Conservation (phyloP, 352 stramenopile species). For the Phytophthora ohioensis region DNA sequence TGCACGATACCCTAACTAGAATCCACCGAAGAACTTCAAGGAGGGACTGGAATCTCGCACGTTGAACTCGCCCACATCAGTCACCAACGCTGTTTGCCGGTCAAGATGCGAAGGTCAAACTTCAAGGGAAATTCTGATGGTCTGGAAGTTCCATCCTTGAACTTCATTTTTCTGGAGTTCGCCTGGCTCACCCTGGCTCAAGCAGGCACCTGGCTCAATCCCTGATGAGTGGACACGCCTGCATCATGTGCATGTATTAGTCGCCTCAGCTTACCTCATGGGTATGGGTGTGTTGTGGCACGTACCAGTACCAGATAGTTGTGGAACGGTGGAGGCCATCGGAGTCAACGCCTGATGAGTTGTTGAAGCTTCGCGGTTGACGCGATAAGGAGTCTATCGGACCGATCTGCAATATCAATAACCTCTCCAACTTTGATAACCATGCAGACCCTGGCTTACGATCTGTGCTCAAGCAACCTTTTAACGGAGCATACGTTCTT, state of each 20-base stretch:
- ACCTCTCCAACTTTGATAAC: too few species aligned
- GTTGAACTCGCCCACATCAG: constrained; percentile 21
- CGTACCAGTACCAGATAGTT: too few species aligned
- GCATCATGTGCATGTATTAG: not conserved
- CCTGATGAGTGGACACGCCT: constrained; percentile 10
- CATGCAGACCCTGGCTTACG: too few species aligned
- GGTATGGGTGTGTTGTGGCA: too few species aligned
- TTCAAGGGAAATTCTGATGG: constrained; percentile 6
- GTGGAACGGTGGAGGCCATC: not conserved
- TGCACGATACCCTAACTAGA: not conserved
- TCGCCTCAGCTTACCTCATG: not conserved
- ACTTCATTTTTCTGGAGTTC: constrained; percentile 21
- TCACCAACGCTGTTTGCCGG: not conserved
- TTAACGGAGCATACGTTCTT: too few species aligned
- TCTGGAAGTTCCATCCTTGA: constrained; percentile 21
- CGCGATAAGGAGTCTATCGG: not conserved
- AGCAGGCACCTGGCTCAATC: too few species aligned
- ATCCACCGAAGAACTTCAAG: not conserved
- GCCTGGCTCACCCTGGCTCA: too few species aligned
- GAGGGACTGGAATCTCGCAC: constrained; percentile 6
- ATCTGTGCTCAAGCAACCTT: too few species aligned
- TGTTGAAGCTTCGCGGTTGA: not conserved
- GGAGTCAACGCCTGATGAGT: not conserved
- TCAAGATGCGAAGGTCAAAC: constrained; percentile 4
- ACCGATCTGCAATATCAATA: too few species aligned